A percentile compares a stretch with the other conserved stretches of the same genome.
Conservation (phyloP, 495 filamentous ascomycete genomes). For the Daldinia childiae region DNA sequence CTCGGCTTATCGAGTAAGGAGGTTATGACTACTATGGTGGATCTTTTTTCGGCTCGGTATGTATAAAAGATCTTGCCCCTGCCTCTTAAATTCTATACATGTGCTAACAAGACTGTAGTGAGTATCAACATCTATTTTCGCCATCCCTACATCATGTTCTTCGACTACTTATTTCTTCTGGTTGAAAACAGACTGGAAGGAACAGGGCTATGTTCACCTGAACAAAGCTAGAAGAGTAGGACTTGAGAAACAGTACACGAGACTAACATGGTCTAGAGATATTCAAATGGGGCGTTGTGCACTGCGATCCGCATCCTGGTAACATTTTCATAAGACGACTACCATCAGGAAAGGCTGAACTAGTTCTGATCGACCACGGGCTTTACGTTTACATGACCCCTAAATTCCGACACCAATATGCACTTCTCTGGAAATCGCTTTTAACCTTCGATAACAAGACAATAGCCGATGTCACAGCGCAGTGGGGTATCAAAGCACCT, state of each 20-base stretch:
- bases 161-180: neutral
- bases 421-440: constrained; percentile 90
- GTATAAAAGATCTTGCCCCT: constrained; percentile 5
- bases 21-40: constrained; percentile 95
- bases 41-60: constrained; percentile 79
- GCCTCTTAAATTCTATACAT: neutral
- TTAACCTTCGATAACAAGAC: constrained; percentile 92
- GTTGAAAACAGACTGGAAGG: neutral
- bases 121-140: constrained; percentile 6
- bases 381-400: constrained; percentile 91
- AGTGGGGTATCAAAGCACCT: constrained; percentile 87
- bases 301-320: constrained; percentile 96
- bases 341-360: constrained; percentile 80
- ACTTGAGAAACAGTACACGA: neutral
- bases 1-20: constrained; percentile 82
- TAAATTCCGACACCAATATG: constrained; percentile 87
- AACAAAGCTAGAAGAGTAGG: neutral
- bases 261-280: constrained; percentile 66
- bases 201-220: neutral
- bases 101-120: constrained; percentile 25
- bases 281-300: constrained; percentile 93
- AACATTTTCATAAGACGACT: constrained; percentile 95
- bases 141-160: neutral
- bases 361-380: constrained; percentile 96
- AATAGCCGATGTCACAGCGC: constrained; percentile 69